These are phyloP conservation scores for Clitocybe nebularis DNA, from an alignment of 1,284 basidiomycete species.

Conservation along the genomic window DNA sequence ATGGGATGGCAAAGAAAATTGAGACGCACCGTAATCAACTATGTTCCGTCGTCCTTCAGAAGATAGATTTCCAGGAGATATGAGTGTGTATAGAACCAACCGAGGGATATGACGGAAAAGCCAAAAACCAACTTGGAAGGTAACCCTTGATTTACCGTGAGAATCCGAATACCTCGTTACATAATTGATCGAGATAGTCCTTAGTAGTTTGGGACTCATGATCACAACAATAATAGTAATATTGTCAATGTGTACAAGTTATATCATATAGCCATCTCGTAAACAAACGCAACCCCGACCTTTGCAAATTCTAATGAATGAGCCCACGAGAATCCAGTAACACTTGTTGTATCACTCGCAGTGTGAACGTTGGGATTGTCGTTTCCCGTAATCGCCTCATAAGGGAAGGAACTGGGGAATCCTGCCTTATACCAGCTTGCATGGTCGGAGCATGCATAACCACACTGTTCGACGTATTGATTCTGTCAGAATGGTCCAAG, in stretches of 20 bases:
- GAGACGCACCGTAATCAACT: conserved; percentile 2
- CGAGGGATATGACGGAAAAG: too few species aligned
- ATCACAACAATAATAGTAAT: neutral
- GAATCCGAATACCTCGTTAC: too few species aligned
- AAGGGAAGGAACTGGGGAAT: conserved; percentile 41
- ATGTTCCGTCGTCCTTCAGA: too few species aligned
- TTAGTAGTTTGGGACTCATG: neutral
- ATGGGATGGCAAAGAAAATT: neutral
- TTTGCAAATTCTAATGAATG: conserved; percentile 51
- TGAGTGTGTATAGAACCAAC: neutral
- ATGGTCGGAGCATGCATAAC: conserved; percentile 42
- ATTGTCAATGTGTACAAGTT: neutral
- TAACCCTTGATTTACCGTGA: too few species aligned
- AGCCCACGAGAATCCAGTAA: conserved; percentile 52
- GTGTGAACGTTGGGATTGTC: conserved; percentile 53
- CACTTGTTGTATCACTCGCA: conserved; percentile 31
- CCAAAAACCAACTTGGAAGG: too few species aligned
- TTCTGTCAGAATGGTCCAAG: neutral
- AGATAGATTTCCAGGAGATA: too few species aligned
- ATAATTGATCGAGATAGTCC: neutral
- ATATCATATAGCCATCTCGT: conserved; percentile 27
- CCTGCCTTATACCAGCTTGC: conserved; percentile 43
- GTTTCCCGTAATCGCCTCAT: conserved; percentile 36
- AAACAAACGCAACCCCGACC: conserved; percentile 49
- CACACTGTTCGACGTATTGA: conserved; percentile 24